These are phyloP conservation scores for Cercospora sojina DNA, from an alignment of 2,329 filamentous ascomycete species.

Conservation along the genomic window DNA sequence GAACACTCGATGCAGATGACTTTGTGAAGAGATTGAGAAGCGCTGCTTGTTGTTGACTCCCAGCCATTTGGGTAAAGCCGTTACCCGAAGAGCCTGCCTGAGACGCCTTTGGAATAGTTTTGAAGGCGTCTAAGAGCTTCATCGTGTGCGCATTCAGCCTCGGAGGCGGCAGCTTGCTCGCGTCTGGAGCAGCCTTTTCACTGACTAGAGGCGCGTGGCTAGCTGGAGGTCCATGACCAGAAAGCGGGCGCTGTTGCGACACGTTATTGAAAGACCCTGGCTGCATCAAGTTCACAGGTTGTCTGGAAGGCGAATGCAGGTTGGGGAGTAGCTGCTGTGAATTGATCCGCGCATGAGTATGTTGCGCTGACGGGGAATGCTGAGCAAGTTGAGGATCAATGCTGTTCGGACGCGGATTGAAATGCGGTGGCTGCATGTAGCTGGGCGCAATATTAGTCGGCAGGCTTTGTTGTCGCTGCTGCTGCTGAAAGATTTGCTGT, in stretches of 20 bases:
- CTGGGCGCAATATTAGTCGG: slow-evolving; percentile 14
- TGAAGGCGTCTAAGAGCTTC: slow-evolving; percentile 58
- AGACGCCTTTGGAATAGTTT: slow-evolving; percentile 6
- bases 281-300: slow-evolving; percentile 2
- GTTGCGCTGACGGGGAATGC: neutral
- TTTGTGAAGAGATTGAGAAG: slow-evolving; percentile 49
- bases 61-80: slow-evolving; percentile 23
- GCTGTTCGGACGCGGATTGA: slow-evolving; percentile 10
- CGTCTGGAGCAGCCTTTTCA: slow-evolving; percentile 51
- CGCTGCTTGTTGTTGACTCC: slow-evolving; percentile 46
- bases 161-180: slow-evolving; percentile 58
- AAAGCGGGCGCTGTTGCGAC: slow-evolving; percentile 12
- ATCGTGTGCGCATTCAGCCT: slow-evolving; percentile 59
- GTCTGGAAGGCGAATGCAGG: slow-evolving; percentile 3
- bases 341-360: neutral
- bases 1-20: slow-evolving; percentile 24
- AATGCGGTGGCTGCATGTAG: slow-evolving; percentile 7
- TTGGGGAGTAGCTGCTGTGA: neutral
- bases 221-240: neutral
- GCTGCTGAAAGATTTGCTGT: slow-evolving; percentile 29
- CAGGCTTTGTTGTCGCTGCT: slow-evolving; percentile 30
- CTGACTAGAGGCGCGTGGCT: slow-evolving; percentile 37
- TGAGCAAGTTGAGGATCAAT: slow-evolving; percentile 1
- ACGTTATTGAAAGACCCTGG: neutral
- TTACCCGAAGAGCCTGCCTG: slow-evolving; percentile 20